Conservation (phyloP, 495 filamentous ascomycete genomes). For the Haplographium delicatum region DNA sequence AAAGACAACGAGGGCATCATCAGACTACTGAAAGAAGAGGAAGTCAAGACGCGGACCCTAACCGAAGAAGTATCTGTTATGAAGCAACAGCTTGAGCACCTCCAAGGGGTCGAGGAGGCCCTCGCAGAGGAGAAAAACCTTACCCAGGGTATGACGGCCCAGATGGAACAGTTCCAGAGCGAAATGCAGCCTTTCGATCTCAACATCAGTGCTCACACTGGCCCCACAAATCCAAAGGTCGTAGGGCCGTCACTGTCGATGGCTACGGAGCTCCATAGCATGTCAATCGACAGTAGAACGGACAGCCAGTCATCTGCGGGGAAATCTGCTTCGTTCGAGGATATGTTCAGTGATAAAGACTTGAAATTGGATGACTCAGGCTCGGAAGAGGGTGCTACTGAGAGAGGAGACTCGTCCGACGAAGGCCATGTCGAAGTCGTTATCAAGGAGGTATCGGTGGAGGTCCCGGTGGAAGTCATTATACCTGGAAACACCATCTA, state of each 20-base stretch:
- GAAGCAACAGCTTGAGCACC: background rate
- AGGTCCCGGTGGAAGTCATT: background rate
- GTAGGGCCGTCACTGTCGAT: background rate
- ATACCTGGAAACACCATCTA: background rate
- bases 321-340: background rate
- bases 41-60: background rate
- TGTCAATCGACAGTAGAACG: background rate
- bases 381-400: no score
- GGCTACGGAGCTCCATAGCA: background rate
- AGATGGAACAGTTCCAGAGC: background rate
- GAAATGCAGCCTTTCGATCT: background rate
- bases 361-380: background rate
- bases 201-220: background rate
- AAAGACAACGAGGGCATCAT: background rate
- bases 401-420: background rate
- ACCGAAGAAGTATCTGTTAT: background rate
- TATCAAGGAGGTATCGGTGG: background rate
- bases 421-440: background rate
- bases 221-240: background rate
- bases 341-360: background rate
- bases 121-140: background rate
- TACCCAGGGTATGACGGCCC: background rate
- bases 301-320: background rate
- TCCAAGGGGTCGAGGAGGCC: background rate
- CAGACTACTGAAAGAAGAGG: background rate